Evolutionary conservation across 2,329 filamentous ascomycete genomes (phyloP), one percentile per base, ranked within the genome.

Genomic region (Fusarium sp.): DNA sequence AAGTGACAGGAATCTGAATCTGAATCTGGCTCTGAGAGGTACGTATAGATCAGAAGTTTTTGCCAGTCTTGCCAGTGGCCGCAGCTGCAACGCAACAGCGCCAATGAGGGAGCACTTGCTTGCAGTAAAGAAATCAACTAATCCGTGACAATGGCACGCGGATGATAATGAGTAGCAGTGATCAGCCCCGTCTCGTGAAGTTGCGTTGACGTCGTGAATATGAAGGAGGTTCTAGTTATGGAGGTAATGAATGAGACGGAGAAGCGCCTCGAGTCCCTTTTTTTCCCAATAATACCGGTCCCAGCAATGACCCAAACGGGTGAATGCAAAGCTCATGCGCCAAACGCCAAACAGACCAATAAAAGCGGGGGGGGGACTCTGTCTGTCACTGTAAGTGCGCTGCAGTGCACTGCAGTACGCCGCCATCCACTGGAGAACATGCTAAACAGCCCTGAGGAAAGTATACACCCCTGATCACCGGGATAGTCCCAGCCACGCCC

Each of bases 21-120:
- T 56, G 58, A 54, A 62, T 68, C 44, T 39, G 25, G 57, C 10
- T 30, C 20, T 53, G 30, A 25, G 48, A 67, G 66, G 71, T 73
- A 73, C 70, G 69, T 73, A 73, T 73, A 73, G 71, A 65, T 70
- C 63, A 73, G 71, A 73, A 72, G 70, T 68, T 73, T 73, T 71
- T 64, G 62, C 60, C 67, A 55, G 56, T n/a, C 65, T 48, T 63
- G 65, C 54, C 54, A 61, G 64, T 61, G 62, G 59, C 71, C 61
- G 71, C 52, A 71, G 58, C 52, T 71, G 60, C 57, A 53, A 68
- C 58, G 60, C 59, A 57, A 61, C 65, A 64, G 56, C 55, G 68
- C 59, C 61, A 45, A 45, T 49, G 54, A 48, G 19, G 48, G 47
- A 71, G 50, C 40, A 68, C 55, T 65, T 61, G 51, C 55, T 65